Conservation (phyloP, 176 grass and related monocot genomes). For the Bolboschoenus planiculmis region DNA sequence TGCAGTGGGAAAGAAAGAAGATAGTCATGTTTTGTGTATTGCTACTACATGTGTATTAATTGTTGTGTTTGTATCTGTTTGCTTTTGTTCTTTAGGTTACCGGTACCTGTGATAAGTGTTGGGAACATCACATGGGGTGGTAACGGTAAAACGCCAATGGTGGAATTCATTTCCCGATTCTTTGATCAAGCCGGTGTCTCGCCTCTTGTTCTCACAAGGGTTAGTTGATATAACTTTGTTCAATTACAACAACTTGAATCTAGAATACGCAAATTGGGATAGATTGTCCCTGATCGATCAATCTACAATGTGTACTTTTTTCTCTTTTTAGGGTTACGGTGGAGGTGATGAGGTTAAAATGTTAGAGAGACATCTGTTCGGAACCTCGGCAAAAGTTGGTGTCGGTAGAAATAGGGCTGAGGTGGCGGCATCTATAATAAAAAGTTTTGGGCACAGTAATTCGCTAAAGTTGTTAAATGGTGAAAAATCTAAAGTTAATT, state of each 20-base stretch:
- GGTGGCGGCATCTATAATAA: constrained; percentile 42
- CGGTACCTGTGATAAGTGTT: constrained; percentile 68
- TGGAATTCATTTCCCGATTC: constrained; percentile 51
- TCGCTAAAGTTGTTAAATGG: background rate
- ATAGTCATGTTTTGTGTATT: background rate
- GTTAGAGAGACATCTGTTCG: constrained; percentile 46
- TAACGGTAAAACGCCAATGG: constrained; percentile 84
- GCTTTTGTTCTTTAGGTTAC: constrained; percentile 30
- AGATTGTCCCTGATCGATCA: background rate
- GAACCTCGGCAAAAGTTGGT: constrained; percentile 52
- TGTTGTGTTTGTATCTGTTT: background rate
- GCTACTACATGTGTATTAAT: background rate
- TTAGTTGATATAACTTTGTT: background rate
- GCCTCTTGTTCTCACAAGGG: constrained; percentile 72
- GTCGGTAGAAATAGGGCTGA: constrained; percentile 55
- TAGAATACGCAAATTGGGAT: background rate
- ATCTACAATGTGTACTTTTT: background rate
- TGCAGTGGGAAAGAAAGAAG: background rate
- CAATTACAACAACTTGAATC: background rate
- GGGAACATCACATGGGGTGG: constrained; percentile 84
- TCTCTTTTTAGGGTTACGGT: constrained; percentile 50
- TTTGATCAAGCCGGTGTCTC: constrained; percentile 33
- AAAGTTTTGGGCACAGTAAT: constrained; percentile 43
- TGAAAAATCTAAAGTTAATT: constrained; percentile 5
- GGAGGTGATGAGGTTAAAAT: constrained; percentile 72